Percentiles rank a stretch among this genome's conserved stretches.
Conservation (phyloP, 2,329 filamentous ascomycete species). For the Oidium heveae region DNA sequence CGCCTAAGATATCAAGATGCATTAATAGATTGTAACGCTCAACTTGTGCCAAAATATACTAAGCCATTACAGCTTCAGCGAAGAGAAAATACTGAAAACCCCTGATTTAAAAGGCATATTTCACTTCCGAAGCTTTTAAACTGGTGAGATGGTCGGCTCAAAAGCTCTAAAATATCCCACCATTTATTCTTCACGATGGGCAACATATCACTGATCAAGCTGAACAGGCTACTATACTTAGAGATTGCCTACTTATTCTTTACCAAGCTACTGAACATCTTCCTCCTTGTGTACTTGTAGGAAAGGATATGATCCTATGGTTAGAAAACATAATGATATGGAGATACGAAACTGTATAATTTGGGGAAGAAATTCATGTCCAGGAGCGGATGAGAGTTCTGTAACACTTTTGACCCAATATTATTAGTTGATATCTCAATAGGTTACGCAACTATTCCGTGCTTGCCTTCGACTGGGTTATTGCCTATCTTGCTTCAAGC, state of each 20-base stretch:
- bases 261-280: background rate
- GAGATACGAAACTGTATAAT: background rate
- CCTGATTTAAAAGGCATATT: background rate
- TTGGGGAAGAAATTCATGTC: background rate
- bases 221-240: background rate
- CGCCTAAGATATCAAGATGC: background rate
- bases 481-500: background rate
- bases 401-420: background rate
- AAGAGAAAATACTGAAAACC: background rate
- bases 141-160: background rate
- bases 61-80: background rate
- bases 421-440: background rate
- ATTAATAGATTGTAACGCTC: background rate
- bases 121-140: background rate
- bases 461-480: background rate
- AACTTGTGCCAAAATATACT: background rate
- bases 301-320: background rate
- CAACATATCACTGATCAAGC: background rate
- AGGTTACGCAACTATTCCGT: background rate
- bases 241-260: background rate
- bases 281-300: background rate
- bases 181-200: background rate
- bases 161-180: background rate
- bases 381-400: background rate
- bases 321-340: background rate